These are phyloP conservation scores for Euphorbia corollata DNA, from an alignment of 441 rosid genomes.

Conservation along the genomic window DNA sequence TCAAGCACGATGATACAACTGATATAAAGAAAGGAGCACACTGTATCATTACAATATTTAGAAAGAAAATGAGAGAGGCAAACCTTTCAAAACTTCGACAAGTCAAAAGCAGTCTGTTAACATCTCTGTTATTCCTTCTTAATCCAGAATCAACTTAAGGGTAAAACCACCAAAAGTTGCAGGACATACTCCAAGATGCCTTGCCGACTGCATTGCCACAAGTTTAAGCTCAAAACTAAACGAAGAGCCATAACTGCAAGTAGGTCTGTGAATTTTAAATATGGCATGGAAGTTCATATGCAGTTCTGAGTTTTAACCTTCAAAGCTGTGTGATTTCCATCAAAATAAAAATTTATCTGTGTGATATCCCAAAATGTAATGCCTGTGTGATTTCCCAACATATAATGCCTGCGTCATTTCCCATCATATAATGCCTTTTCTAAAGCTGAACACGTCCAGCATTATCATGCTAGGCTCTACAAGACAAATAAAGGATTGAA, in stretches of 20 bases:
- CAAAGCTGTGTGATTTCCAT: not conserved
- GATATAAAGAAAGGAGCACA: not conserved
- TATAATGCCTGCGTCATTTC: not conserved
- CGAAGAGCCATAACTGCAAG: too few relatives aligned
- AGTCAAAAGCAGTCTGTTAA: not conserved
- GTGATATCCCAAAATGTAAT: too few relatives aligned
- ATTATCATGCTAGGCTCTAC: not conserved
- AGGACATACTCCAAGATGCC: not conserved
- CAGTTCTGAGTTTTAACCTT: not conserved
- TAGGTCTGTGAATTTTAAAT: too few relatives aligned
- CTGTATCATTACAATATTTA: not conserved
- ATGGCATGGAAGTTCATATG: not conserved
- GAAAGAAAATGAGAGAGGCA: not conserved
- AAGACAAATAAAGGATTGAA: not conserved
- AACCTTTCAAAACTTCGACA: not conserved
- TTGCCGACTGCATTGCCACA: not conserved
- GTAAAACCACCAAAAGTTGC: not conserved
- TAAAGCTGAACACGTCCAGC: not conserved
- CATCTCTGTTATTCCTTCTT: conserved; percentile 7
- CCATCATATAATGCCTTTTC: not conserved
- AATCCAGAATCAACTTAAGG: conserved; percentile 9
- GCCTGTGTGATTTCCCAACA: too few relatives aligned
- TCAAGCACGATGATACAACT: not conserved
- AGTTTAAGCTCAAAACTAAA: not conserved
- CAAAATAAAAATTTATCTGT: not conserved